Evolutionary conservation across 306 rosid species (phyloP), one percentile per base, ranked within the genome.

Genomic region (Carpinus fangiana): DNA sequence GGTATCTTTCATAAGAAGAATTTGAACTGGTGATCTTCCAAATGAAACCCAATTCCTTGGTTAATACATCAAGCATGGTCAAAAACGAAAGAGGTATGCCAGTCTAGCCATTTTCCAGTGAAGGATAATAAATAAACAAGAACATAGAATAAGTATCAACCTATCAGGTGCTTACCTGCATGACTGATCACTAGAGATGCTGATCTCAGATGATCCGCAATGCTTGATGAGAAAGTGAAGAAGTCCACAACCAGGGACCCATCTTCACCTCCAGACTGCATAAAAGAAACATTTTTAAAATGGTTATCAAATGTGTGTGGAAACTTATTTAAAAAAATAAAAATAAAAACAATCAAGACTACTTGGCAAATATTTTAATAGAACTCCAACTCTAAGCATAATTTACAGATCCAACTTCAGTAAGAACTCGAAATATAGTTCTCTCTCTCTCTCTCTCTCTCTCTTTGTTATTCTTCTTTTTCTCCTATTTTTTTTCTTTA

Each of bases 141-240:
- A 7, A 31, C 31, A 74, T 14, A 64, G 8, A 65, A 14, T 17
- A 13, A 12, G 66, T n/a, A 47, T 34, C 77, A 79, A 80, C 18
- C 65, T 31, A 61, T 51, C 18, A 21, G 31, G 45, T 62, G 20
- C 50, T 60, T 84, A 92, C 97, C 97, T 67, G 97, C 98, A 26
- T 90, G 97, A 84, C 97, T 91, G 65, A 91, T 92, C 53, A 91
- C 92, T 74, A 92, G 98, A 82, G 97, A 92, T 43, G 97, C 97
- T 57, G 92, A 88, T 80, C 82, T 88, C 79, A 95, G 86, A 86
- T 91, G 85, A 36, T 88, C 92, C 3, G 98, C 97, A 61, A 91
- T 95, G 88, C 96, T 95, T 57, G 98, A 88, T 79, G 98, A 92
- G 80, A 94, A 94, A 69, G 93, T 89, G 86, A 90, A 92, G 82